Evolutionary conservation across 352 stramenopile species (phyloP).

Genomic region (Globisporangium okanoganense): DNA sequence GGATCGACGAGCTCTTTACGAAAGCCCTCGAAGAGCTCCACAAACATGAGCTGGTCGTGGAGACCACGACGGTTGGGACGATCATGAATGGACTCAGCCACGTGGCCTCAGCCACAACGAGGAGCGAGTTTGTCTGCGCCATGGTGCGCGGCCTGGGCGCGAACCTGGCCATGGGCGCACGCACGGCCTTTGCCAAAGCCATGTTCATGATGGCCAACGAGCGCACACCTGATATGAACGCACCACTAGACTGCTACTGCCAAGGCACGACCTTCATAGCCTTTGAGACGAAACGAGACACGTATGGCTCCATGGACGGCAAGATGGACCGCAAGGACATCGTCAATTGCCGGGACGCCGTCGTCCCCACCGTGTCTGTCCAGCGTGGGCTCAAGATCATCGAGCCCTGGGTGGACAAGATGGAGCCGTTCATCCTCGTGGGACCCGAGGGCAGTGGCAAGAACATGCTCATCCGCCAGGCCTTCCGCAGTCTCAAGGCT

Average conservation of each 20-base stretch:
- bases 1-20: conserved; percentile 93
- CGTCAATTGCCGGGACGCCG: conserved; percentile 28
- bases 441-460: conserved; percentile 93
- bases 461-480: conserved; percentile 93
- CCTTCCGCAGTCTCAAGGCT: conserved; percentile 77
- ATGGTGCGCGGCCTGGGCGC: conserved; percentile 91
- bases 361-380: conserved; percentile 79
- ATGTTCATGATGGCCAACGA: conserved; percentile 92
- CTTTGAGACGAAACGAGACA: conserved; percentile 81
- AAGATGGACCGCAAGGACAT: conserved; percentile 56
- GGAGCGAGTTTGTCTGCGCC: conserved; percentile 87
- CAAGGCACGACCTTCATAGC: conserved; percentile 54
- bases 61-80: conserved; percentile 92
- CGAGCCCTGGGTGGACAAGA: conserved; percentile 89
- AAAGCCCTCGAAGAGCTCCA: conserved; percentile 82
- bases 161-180: conserved; percentile 79
- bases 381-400: conserved; percentile 88
- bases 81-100: conserved; percentile 92
- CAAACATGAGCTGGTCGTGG: conserved; percentile 85
- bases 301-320: conserved; percentile 67
- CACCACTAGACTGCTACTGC: conserved; percentile 89
- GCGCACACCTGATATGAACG: conserved; percentile 80
- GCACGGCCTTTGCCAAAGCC: conserved; percentile 86
- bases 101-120: conserved; percentile 62
- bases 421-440: conserved; percentile 95